A percentile compares a stretch with the other conserved stretches of the same genome.
These are phyloP conservation scores for Penicillium atrosanguineum DNA, from an alignment of 495 filamentous ascomycete genomes.

Conservation along the genomic window DNA sequence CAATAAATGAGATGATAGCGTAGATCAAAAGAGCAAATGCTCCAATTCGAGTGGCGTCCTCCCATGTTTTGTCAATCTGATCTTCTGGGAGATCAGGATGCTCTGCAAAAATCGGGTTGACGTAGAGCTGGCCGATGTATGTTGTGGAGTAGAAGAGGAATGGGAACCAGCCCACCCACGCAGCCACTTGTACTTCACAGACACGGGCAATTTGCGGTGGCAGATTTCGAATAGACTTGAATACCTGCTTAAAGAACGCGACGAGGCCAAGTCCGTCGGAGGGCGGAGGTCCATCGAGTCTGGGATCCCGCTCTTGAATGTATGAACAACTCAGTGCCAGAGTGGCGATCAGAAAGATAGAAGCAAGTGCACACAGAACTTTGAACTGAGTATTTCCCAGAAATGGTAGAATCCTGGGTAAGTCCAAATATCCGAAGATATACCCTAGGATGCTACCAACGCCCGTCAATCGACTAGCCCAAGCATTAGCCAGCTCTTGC, in stretches of 20 bases:
- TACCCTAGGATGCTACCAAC: slow-evolving; percentile 87
- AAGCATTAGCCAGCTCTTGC: slow-evolving; percentile 84
- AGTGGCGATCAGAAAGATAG: slow-evolving; percentile 63
- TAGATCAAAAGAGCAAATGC: slow-evolving; percentile 86
- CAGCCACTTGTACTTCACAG: slow-evolving; percentile 83
- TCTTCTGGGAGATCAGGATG: slow-evolving; percentile 72
- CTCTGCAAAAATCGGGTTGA: slow-evolving; percentile 70
- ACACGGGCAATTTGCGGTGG: slow-evolving; percentile 78
- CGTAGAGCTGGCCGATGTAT: slow-evolving; percentile 87
- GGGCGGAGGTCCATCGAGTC: slow-evolving; percentile 60
- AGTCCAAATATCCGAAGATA: slow-evolving; percentile 73
- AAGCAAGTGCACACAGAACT: slow-evolving; percentile 79
- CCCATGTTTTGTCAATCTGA: slow-evolving; percentile 75
- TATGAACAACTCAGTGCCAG: slow-evolving; percentile 60
- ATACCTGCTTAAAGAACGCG: slow-evolving; percentile 74
- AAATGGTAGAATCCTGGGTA: slow-evolving; percentile 68
- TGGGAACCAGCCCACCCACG: slow-evolving; percentile 94
- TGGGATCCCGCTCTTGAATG: slow-evolving; percentile 76
- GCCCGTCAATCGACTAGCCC: slow-evolving; percentile 77
- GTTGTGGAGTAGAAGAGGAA: slow-evolving; percentile 92
- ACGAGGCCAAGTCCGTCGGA: slow-evolving; percentile 61
- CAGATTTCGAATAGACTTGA: slow-evolving; percentile 68
- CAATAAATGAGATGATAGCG: slow-evolving; percentile 72
- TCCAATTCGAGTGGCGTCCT: slow-evolving; percentile 75
- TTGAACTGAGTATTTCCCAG: slow-evolving; percentile 87